phyloP scores from a whole-genome alignment of 31 red algal species.

The Bonnemaisonia californica region DNA sequence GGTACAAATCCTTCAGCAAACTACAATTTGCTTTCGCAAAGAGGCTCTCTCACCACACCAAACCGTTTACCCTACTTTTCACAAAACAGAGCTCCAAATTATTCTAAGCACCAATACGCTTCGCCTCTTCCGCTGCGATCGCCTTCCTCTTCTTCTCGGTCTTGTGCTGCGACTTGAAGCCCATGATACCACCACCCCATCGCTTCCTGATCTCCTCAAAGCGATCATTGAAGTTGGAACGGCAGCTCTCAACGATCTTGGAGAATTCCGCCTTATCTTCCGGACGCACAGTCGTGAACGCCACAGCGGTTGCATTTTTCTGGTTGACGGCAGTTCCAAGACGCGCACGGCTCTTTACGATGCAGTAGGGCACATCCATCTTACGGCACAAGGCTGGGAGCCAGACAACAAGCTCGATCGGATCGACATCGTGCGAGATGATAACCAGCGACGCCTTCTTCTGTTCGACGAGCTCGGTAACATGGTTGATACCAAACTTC shows the following conservation, averaged over 20 bases:
- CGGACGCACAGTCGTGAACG: conserved; percentile 77
- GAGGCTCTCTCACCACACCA: too few relatives aligned
- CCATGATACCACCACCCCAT: conserved; percentile 98
- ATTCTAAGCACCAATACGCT: conserved; percentile 72
- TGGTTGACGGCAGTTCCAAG: conserved; percentile 78
- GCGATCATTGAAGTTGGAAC: conserved; percentile 85
- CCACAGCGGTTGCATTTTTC: conserved; percentile 83
- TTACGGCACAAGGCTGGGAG: conserved; percentile 95
- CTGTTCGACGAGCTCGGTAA: conserved; percentile 91
- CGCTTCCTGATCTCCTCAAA: conserved; percentile 93
- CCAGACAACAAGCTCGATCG: conserved; percentile 95
- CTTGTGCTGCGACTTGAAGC: conserved; percentile 91
- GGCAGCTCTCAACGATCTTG: conserved; percentile 84
- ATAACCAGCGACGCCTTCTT: conserved; percentile 94
- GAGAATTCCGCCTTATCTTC: conserved; percentile 94
- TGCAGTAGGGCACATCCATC: conserved; percentile 98
- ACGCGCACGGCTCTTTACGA: conserved; percentile 87
- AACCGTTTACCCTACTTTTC: background rate
- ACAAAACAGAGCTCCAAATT: background rate
- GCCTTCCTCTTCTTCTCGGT: conserved; percentile 84
- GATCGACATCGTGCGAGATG: conserved; percentile 98
- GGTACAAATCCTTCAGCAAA: too few relatives aligned
- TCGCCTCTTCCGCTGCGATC: conserved; percentile 87
- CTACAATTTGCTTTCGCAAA: too few relatives aligned
- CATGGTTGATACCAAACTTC: conserved; percentile 97